Conservation (phyloP, 2,329 filamentous ascomycete species). For the Aspergillus oerlinghausenensis region DNA sequence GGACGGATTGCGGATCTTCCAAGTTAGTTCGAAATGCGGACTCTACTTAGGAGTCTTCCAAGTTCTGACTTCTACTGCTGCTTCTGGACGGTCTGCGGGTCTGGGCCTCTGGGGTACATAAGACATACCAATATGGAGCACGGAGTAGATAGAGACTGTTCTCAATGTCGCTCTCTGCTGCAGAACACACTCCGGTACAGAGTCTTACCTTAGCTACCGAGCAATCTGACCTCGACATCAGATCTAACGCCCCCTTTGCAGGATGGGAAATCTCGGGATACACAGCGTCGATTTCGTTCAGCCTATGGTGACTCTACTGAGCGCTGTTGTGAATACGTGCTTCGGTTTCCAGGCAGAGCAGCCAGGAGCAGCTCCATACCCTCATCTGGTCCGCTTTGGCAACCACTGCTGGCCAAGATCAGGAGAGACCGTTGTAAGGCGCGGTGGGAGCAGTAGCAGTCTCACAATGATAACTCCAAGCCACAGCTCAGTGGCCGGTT, state of each 20-base stretch:
- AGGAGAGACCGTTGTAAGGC: not conserved
- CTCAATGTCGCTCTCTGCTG: not conserved
- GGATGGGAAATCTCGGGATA: too few species aligned
- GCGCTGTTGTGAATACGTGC: too few species aligned
- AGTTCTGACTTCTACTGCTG: not conserved
- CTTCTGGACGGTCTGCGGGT: not conserved
- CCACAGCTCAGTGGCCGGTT: not conserved
- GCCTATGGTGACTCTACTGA: too few species aligned
- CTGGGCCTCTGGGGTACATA: not conserved
- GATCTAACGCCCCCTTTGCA: not conserved
- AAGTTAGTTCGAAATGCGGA: not conserved
- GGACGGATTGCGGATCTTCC: constrained; percentile 14
- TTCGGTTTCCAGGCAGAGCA: not conserved
- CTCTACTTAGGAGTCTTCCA: not conserved
- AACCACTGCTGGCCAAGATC: not conserved
- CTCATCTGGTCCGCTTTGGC: not conserved
- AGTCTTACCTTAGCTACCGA: not conserved
- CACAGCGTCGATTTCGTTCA: too few species aligned
- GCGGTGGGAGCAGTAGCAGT: not conserved
- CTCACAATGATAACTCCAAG: not conserved
- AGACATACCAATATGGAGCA: not conserved
- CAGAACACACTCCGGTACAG: not conserved
- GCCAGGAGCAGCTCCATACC: not conserved
- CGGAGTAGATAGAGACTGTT: not conserved
- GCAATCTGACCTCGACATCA: not conserved